Evolutionary conservation across 208 protist genomes (phyloP), one percentile per base, ranked within the genome.

Genomic region (Trypanosoma grayi): DNA sequence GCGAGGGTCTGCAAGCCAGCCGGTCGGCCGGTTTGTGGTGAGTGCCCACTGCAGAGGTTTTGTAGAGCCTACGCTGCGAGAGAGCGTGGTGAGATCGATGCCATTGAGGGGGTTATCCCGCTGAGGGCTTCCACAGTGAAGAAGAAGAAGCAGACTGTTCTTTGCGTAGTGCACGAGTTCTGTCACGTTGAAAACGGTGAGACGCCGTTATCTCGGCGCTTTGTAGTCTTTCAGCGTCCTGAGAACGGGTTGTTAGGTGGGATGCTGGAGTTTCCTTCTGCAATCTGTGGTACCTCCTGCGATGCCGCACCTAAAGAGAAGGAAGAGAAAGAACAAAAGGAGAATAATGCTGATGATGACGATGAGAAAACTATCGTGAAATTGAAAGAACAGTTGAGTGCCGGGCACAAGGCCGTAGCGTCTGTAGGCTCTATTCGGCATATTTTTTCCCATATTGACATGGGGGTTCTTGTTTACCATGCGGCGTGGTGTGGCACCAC

Each of bases 381-480:
- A 28, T 55, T 59, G 20, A 24, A 6, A 36, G 28, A 52, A 44
- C 0, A 22, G 31, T 50, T 70, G 28, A 22, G 24, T 50, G 54
- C 48, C 36, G 56, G 50, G 6, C 45, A 64, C 31, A 40, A 14
- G 24, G 13, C 14, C 16, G 31, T 62, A 20, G 0, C 9, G 18
- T 20, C 31, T 4, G 60, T 79, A 11, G 83, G 83, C 5, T 64
- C 27, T 18, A 63, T 94, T 22, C 67, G 66, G 8, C 88, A 94
- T 66, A 77, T 94, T 48, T 92, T 94, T 66, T 90, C 84, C 24
- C 84, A 94, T 61, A 92, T 92, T 70, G 52, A 80, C 13, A 88
- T 94, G 83, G 54, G 72, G n/a, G 83, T 94, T 25, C 36, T 67
- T 9, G 73, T 91, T 47, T 80, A 75, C 51, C 79, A 85, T 54